These are phyloP conservation scores for Ottelia alismoides DNA, from an alignment of 106 monocot genomes.

Conservation along the genomic window DNA sequence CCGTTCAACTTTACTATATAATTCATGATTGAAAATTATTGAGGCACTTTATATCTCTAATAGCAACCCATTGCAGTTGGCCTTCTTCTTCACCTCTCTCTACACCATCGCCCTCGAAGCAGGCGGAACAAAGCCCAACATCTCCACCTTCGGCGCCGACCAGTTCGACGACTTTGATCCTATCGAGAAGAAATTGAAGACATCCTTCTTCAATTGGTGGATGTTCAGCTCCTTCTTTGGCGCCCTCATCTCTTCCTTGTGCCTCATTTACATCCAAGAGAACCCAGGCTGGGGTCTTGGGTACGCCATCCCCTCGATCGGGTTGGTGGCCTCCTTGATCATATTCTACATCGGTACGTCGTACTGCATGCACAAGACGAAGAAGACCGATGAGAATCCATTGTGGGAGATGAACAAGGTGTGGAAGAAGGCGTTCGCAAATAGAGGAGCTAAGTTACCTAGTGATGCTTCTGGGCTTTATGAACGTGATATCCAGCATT, in stretches of 20 bases:
- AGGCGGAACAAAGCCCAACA: constrained; percentile 69
- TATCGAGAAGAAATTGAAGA: constrained; percentile 34
- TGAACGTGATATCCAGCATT: constrained; percentile 36
- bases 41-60: no score
- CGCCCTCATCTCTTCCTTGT: constrained; percentile 29
- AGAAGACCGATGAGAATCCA: constrained; percentile 20
- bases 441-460: constrained; percentile 19
- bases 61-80: constrained; percentile 21
- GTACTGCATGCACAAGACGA: constrained; percentile 36
- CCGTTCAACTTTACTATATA: no score
- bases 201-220: constrained; percentile 96
- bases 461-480: constrained; percentile 18
- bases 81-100: constrained; percentile 49
- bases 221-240: constrained; percentile 61
- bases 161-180: constrained; percentile 49
- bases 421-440: constrained; percentile 17
- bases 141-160: constrained; percentile 67
- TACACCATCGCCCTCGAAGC: constrained; percentile 54
- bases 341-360: constrained; percentile 54
- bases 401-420: constrained; percentile 23
- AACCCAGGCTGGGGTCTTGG: constrained; percentile 68
- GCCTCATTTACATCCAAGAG: constrained; percentile 69
- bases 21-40: no score
- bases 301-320: constrained; percentile 53
- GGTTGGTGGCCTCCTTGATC: constrained; percentile 7